phyloP scores from a whole-genome alignment of 2,329 filamentous ascomycete species.

The Diaporthe citri region DNA sequence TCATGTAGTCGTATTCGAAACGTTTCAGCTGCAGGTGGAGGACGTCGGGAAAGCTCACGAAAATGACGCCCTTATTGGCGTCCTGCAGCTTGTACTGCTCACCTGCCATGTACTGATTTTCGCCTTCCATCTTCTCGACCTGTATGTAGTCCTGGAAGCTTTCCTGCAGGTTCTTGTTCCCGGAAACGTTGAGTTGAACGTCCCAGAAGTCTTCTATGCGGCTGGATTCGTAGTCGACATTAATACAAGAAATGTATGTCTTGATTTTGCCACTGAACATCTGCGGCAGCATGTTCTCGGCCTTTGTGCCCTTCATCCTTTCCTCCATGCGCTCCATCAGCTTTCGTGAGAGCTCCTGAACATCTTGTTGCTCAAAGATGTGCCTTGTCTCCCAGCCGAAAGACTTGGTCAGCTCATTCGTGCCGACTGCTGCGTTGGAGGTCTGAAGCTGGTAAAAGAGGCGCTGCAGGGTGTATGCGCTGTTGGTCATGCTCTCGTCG shows the following conservation, averaged over 20 bases:
- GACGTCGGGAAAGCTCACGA: constrained; percentile 93
- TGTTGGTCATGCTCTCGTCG: constrained; percentile 85
- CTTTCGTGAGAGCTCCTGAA: constrained; percentile 95
- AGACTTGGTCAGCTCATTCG: constrained; percentile 92
- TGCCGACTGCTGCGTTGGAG: constrained; percentile 84
- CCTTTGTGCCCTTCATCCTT: constrained; percentile 96
- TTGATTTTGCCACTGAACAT: constrained; percentile 99
- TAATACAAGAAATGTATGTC: constrained; percentile 98
- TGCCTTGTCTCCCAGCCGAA: constrained; percentile 99
- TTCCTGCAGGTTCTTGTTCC: constrained; percentile 91
- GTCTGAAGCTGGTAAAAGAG: constrained; percentile 97
- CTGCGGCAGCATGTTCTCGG: constrained; percentile 87
- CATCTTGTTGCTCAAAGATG: constrained; percentile 98
- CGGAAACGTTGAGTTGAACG: constrained; percentile 95
- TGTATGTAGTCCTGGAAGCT: constrained; percentile 97
- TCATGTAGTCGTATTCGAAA: constrained; percentile 97
- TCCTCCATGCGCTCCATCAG: constrained; percentile 98
- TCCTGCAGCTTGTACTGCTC: constrained; percentile 94
- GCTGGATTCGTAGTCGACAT: constrained; percentile 97
- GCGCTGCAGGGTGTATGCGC: constrained; percentile 92
- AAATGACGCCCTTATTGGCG: constrained; percentile 97
- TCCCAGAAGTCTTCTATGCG: constrained; percentile 99
- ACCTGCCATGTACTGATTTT: constrained; percentile 97
- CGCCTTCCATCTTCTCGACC: constrained; percentile 95
- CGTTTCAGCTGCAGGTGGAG: constrained; percentile 95